phyloP scores from a whole-genome alignment of 129 eudicot species.

The Chrysanthemum makinoi region DNA sequence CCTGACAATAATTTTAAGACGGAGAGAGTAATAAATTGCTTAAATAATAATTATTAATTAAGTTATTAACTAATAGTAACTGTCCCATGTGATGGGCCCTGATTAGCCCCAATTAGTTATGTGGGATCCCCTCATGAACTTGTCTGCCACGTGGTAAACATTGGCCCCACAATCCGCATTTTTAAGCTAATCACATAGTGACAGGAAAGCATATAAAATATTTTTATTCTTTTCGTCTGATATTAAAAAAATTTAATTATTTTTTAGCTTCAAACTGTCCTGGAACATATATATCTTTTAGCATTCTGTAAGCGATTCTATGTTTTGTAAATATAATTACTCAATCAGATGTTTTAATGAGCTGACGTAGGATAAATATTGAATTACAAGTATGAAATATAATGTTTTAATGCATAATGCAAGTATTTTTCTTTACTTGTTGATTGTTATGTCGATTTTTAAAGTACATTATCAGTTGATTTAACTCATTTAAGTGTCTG shows the following conservation, averaged over 20 bases:
- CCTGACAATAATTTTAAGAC: too few relatives aligned
- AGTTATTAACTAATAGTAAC: conserved; percentile 14
- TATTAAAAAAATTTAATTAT: background rate
- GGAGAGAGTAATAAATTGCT: conserved; percentile 12
- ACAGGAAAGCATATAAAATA: conserved; percentile 30
- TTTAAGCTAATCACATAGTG: conserved; percentile 14
- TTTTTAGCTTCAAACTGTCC: background rate
- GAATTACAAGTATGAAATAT: background rate
- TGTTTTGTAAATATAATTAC: too few relatives aligned
- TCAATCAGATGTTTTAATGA: too few relatives aligned
- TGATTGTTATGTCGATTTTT: too few relatives aligned
- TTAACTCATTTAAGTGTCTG: too few relatives aligned
- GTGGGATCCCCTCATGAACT: conserved; percentile 27
- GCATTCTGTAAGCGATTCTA: too few relatives aligned
- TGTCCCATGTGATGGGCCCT: conserved; percentile 64
- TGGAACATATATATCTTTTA: background rate
- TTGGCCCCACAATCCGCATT: conserved; percentile 49
- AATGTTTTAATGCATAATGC: too few relatives aligned
- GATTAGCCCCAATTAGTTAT: conserved; percentile 37
- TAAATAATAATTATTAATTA: conserved; percentile 1
- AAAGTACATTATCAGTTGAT: too few relatives aligned
- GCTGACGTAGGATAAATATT: too few relatives aligned
- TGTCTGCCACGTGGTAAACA: conserved; percentile 86
- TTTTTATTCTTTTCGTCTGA: conserved; percentile 19
- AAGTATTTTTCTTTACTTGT: too few relatives aligned